Base-by-base conservation (phyloP, 1,284 basidiomycete genomes). In the Neonothopanus nambi region DNA sequence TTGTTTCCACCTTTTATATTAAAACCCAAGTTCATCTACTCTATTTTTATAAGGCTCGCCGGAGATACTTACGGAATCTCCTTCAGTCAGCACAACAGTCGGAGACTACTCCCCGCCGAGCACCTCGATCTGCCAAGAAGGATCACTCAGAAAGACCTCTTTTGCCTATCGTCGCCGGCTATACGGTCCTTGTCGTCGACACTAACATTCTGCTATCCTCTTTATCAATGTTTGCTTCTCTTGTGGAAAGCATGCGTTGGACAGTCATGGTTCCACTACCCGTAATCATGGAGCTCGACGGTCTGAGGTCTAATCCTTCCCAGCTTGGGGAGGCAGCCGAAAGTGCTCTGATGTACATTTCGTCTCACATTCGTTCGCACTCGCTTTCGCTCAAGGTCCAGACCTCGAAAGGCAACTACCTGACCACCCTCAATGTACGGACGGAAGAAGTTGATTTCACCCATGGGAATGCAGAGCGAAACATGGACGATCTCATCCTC, bases 251-350 rank as follows among this genome's bases (percentile, higher is more conserved):
- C 57, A 74, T 85, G 26, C 76, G 77, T 39, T 99, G 94, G 94
- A 97, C 91, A 0, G 78, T 97, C 48, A 77, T 99, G 52, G 78
- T 99, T 0, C 96, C 96, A 3, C 81, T 98, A 2, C 94, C 94
- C 0, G 96, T 97, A 52, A 82, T 98, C 63, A 98, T 95, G 77
- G 96, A 99, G 65, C 85, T 99, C 9, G 96, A 99, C 62, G 94
- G 95, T 12, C 81, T 98, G 30, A 80, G 84, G 0, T 76, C 79
- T 54, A 91, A 93, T 64, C 59, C 75, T 0, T 81, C 84, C 0
- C 70, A 74, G 24, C 82, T 95, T 12, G 89, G 87, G 42, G 81
- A 82, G 49, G 79, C 84, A 0, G 95, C 96, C 0, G 73, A 77
- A 26, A 74, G 77, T 13, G 91, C 94, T 0, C 76, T 97, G 50